These are phyloP conservation scores for Solanum etuberosum DNA, from an alignment of 257 asterid genomes.

Conservation along the genomic window DNA sequence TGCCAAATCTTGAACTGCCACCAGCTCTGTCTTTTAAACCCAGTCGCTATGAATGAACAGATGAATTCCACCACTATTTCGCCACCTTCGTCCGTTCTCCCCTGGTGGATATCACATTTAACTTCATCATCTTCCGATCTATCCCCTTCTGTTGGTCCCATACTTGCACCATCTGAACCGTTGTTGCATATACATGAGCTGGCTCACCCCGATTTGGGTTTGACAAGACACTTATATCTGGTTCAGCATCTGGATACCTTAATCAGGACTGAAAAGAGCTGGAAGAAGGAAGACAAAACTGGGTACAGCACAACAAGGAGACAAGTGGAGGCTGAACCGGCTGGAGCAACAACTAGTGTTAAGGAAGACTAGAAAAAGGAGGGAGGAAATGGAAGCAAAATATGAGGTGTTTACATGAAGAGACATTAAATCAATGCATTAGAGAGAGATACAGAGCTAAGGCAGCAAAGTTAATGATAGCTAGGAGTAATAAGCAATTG, in stretches of 20 bases:
- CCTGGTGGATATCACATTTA: neutral
- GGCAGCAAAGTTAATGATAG: conserved; percentile 60
- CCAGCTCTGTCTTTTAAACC: conserved; percentile 39
- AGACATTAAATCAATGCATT: conserved; percentile 44
- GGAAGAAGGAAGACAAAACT: conserved; percentile 58
- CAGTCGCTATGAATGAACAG: conserved; percentile 12
- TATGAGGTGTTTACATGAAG: conserved; percentile 45
- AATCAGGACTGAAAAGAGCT: conserved; percentile 47
- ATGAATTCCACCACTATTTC: neutral
- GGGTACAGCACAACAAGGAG: conserved; percentile 63
- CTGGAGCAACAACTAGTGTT: conserved; percentile 69
- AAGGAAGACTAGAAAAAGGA: conserved; percentile 56
- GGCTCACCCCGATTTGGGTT: conserved; percentile 9
- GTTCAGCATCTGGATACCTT: conserved; percentile 37
- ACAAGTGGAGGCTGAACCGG: conserved; percentile 71
- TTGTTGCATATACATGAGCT: conserved; percentile 22
- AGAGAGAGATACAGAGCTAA: conserved; percentile 63
- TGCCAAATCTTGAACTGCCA: conserved; percentile 26
- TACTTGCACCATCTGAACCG: conserved; percentile 59
- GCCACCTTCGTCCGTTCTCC: neutral
- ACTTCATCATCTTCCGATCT: neutral
- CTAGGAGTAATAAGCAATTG: conserved; percentile 45
- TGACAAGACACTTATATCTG: conserved; percentile 12
- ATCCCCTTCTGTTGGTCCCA: conserved; percentile 56
- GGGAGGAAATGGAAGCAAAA: conserved; percentile 46